These are phyloP conservation scores for Scedosporium dehoogii DNA, from an alignment of 2,329 filamentous ascomycete species.

Conservation along the genomic window DNA sequence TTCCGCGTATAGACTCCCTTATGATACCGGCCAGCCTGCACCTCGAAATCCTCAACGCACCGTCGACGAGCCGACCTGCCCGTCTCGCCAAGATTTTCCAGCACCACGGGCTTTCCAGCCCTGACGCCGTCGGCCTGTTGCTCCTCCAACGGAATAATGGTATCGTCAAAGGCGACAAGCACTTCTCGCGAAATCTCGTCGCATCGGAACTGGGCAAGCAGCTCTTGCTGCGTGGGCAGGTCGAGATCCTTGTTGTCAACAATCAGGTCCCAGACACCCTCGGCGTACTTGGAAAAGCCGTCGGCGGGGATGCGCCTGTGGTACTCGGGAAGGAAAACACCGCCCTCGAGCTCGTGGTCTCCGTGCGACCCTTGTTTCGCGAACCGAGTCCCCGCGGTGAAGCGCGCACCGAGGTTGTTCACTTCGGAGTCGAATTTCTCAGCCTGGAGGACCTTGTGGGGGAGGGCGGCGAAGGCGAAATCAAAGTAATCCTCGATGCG, in stretches of 20 bases:
- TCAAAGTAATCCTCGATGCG: constrained; percentile 97
- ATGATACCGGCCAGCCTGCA: constrained; percentile 87
- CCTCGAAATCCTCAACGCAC: constrained; percentile 76
- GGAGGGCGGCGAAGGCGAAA: constrained; percentile 90
- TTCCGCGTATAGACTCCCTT: constrained; percentile 90
- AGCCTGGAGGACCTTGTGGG: constrained; percentile 92
- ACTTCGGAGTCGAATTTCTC: constrained; percentile 82
- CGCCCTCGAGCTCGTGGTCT: constrained; percentile 66
- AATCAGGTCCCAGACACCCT: constrained; percentile 96
- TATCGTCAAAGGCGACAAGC: constrained; percentile 68
- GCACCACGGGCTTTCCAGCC: constrained; percentile 61
- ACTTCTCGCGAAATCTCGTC: constrained; percentile 94
- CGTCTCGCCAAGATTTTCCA: constrained; percentile 62
- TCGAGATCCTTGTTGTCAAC: constrained; percentile 98
- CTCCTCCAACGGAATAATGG: constrained; percentile 77
- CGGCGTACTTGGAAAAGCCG: constrained; percentile 88
- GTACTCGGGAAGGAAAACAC: constrained; percentile 86
- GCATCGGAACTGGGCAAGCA: constrained; percentile 93
- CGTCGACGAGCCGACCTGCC: constrained; percentile 65
- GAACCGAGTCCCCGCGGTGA: constrained; percentile 70
- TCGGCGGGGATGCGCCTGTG: constrained; percentile 93
- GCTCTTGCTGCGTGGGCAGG: constrained; percentile 90
- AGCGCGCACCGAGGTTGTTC: constrained; percentile 67
- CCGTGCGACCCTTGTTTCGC: constrained; percentile 49
- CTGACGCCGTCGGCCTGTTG: constrained; percentile 67